phyloP scores from a whole-genome alignment of 805 yeast species.

The Starmera amethionina region DNA sequence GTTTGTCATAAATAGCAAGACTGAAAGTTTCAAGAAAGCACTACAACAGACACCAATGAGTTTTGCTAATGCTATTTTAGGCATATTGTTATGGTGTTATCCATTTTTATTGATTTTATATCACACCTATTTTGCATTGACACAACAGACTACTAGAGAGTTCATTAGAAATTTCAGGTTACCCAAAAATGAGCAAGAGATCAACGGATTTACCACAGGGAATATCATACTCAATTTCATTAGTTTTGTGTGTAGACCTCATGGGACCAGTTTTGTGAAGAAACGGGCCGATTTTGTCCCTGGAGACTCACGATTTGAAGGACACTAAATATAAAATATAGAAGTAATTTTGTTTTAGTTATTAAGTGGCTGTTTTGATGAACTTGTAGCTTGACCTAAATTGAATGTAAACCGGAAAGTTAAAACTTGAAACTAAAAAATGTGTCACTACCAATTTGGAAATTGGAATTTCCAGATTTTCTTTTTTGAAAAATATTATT shows the following conservation, averaged over 20 bases:
- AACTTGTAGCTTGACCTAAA: too few relatives aligned
- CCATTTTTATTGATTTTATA: conserved; percentile 43
- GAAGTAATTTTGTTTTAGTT: too few relatives aligned
- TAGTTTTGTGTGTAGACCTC: conserved; percentile 24
- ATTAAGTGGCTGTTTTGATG: too few relatives aligned
- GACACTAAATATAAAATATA: too few relatives aligned
- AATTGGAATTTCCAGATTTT: too few relatives aligned
- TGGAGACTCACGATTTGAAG: conserved; percentile 31
- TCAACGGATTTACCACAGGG: conserved; percentile 28
- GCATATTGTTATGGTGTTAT: conserved; percentile 36
- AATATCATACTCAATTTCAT: conserved; percentile 22
- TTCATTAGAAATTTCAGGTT: conserved; percentile 38
- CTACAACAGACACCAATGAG: conserved; percentile 26
- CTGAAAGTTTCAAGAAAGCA: conserved; percentile 13
- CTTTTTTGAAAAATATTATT: too few relatives aligned
- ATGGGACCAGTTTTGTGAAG: conserved; percentile 27
- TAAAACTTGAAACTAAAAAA: too few relatives aligned
- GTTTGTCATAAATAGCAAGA: conserved; percentile 7
- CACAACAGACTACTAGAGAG: conserved; percentile 67
- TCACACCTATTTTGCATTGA: conserved; percentile 45
- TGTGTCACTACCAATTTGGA: too few relatives aligned
- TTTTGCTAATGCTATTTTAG: conserved; percentile 43
- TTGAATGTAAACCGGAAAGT: too few relatives aligned
- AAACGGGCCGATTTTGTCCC: conserved; percentile 20
- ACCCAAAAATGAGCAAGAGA: conserved; percentile 14